Percentiles rank a stretch among this genome's conserved stretches.
phyloP scores from a whole-genome alignment of 139 green algal genomes.

The Micromonas pusilla region DNA sequence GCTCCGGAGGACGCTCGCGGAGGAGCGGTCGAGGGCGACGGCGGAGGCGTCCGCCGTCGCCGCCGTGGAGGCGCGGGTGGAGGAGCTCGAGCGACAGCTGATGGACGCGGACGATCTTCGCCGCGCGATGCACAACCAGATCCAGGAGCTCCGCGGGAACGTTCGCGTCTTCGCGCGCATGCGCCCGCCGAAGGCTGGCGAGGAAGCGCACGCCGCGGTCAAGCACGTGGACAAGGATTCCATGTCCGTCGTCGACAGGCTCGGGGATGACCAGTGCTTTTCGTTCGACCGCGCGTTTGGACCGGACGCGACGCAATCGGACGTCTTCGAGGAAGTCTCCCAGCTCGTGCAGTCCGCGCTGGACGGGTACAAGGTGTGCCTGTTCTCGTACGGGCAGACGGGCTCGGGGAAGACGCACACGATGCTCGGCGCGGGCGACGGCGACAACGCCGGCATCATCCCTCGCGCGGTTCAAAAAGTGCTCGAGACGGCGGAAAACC shows the following conservation, averaged over 20 bases:
- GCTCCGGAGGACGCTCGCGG: neutral
- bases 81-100: conserved; percentile 21
- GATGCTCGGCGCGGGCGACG: conserved; percentile 57
- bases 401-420: conserved; percentile 93
- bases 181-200: conserved; percentile 45
- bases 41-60: neutral
- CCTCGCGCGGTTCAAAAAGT: conserved; percentile 72
- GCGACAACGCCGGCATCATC: conserved; percentile 71
- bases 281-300: conserved; percentile 43
- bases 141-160: conserved; percentile 90
- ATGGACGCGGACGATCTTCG: conserved; percentile 22
- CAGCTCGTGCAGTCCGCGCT: conserved; percentile 75
- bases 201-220: neutral
- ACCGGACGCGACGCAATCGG: conserved; percentile 52
- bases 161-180: conserved; percentile 90
- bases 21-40: neutral
- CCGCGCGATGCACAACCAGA: conserved; percentile 81
- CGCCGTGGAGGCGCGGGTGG: neutral
- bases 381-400: conserved; percentile 95
- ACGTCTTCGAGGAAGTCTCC: conserved; percentile 79
- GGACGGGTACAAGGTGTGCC: conserved; percentile 72
- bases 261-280: neutral
- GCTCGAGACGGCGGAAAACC: conserved; percentile 46
- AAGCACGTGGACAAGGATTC: neutral
- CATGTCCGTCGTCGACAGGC: neutral